Percentiles rank a stretch among this genome's conserved stretches.
phyloP scores from a whole-genome alignment of 345 rosid species.

The Excoecaria cochinchinensis region DNA sequence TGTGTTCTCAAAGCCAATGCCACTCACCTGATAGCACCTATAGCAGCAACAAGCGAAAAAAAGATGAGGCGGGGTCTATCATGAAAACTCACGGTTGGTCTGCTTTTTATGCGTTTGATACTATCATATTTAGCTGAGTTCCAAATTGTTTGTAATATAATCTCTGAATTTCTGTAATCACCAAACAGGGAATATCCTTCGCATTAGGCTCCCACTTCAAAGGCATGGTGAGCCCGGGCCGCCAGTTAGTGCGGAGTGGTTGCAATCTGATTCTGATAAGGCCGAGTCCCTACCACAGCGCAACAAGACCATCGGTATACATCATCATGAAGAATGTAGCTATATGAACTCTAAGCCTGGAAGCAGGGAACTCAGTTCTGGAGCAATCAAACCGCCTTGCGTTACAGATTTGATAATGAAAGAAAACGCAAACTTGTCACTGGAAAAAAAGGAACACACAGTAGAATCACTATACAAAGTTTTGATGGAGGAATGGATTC shows the following conservation, averaged over 20 bases:
- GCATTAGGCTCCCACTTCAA: slow-evolving; percentile 44
- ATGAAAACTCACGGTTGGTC: slow-evolving; percentile 36
- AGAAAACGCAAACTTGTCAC: neutral
- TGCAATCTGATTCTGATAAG: slow-evolving; percentile 27
- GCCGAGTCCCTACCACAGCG: neutral
- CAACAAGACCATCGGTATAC: neutral
- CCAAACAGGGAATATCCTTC: slow-evolving; percentile 41
- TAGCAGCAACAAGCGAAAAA: slow-evolving; percentile 43
- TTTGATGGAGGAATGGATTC: slow-evolving; percentile 49
- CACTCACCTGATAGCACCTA: slow-evolving; percentile 46
- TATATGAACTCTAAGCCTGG: neutral
- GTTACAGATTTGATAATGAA: neutral
- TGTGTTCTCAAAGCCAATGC: slow-evolving; percentile 23
- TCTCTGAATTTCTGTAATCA: slow-evolving; percentile 12
- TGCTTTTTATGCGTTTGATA: neutral
- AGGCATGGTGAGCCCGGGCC: slow-evolving; percentile 20
- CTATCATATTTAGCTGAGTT: neutral
- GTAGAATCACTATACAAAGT: slow-evolving; percentile 29
- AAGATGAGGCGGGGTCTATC: slow-evolving; percentile 20
- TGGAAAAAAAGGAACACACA: neutral
- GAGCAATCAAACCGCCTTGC: neutral
- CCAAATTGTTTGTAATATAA: neutral
- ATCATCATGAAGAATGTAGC: neutral
- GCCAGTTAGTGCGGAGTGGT: slow-evolving; percentile 2
- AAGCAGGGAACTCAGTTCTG: neutral